These are phyloP conservation scores for Zymoseptoria passerinii DNA, from an alignment of 2,329 filamentous ascomycete genomes.

Conservation along the genomic window DNA sequence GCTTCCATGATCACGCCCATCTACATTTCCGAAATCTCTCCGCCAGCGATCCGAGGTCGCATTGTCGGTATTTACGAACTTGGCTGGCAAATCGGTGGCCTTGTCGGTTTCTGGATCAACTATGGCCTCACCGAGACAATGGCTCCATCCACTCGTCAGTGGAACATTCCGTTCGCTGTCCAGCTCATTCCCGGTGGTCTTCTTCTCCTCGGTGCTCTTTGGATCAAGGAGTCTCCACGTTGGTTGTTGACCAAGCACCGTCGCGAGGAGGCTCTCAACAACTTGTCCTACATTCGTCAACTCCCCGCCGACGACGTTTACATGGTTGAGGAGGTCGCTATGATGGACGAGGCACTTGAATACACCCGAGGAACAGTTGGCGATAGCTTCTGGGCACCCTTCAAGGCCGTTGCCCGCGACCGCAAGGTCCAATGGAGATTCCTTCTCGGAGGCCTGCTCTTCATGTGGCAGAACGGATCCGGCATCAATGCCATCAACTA, in stretches of 20 bases:
- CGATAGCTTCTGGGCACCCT: slow-evolving; percentile 66
- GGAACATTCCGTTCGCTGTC: slow-evolving; percentile 49
- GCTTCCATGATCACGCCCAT: slow-evolving; percentile 51
- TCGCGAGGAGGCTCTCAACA: slow-evolving; percentile 35
- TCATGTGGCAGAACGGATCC: slow-evolving; percentile 69
- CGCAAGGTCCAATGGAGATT: slow-evolving; percentile 60
- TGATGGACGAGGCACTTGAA: slow-evolving; percentile 62
- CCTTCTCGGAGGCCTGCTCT: slow-evolving; percentile 64
- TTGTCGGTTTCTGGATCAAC: slow-evolving; percentile 44
- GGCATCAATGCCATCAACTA: slow-evolving; percentile 78
- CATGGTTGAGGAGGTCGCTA: slow-evolving; percentile 63
- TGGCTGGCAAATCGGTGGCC: slow-evolving; percentile 46
- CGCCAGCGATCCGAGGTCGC: slow-evolving; percentile 50
- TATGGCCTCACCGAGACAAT: slow-evolving; percentile 39
- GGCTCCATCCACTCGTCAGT: slow-evolving; percentile 36
- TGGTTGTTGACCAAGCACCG: slow-evolving; percentile 38
- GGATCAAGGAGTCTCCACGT: slow-evolving; percentile 38
- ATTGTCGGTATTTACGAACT: slow-evolving; percentile 52
- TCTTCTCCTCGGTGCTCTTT: slow-evolving; percentile 40
- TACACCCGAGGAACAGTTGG: slow-evolving; percentile 56
- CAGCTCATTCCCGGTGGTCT: slow-evolving; percentile 60
- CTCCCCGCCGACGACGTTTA: slow-evolving; percentile 52
- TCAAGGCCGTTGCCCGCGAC: slow-evolving; percentile 47
- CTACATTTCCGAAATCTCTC: slow-evolving; percentile 51
- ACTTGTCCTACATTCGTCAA: slow-evolving; percentile 56